Evolutionary conservation across 129 eudicot species (phyloP), one percentile per base, ranked within the genome.

Genomic region (Artemisia argyi): DNA sequence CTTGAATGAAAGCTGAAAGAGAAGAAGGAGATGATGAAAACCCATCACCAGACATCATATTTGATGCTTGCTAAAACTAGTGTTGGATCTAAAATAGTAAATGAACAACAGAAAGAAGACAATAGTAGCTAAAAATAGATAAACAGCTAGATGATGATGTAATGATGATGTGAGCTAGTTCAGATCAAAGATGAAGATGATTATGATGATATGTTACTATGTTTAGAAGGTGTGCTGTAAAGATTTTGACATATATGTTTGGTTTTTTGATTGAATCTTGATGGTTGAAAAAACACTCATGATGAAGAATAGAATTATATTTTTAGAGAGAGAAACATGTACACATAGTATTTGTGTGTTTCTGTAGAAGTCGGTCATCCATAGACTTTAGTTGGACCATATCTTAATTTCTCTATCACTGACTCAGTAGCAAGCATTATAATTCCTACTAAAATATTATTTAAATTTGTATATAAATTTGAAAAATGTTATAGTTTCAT

Each of bases 361-460:
- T 78, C 73, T 64, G 82, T 71, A 18, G 68, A 71, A 20, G 73
- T 71, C 82, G 76, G 82, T 71, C 77, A 78, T 77, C 76, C 82
- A 65, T 44, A 65, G 82, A 78, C 77, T 64, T 60, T 54, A 55
- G 73, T 71, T 78, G 73, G 82, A 78, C 82, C 77, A 73, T 64
- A 72, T 78, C 77, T 78, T 39, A 39, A 5, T 39, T 78, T 78
- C 77, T 47, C 48, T 26, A 64, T 71, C 77, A 64, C 74, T 76
- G 53, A 76, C 54, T 76, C 74, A 76, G 60, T 20, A 3, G 68
- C 77, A 47, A 3, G 68, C 77, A 47, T 49, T n/a, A 71, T 53
- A 63, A 77, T 49, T 57, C 1, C 5, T 39, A 26, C 7, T 61
- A 42, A 4, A 32, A 70, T 32, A 69, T 2, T 11, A 51, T 54